Evolutionary conservation across 1,139 yeast genomes (phyloP).

Genomic region (Hyphopichia buzzinii): DNA sequence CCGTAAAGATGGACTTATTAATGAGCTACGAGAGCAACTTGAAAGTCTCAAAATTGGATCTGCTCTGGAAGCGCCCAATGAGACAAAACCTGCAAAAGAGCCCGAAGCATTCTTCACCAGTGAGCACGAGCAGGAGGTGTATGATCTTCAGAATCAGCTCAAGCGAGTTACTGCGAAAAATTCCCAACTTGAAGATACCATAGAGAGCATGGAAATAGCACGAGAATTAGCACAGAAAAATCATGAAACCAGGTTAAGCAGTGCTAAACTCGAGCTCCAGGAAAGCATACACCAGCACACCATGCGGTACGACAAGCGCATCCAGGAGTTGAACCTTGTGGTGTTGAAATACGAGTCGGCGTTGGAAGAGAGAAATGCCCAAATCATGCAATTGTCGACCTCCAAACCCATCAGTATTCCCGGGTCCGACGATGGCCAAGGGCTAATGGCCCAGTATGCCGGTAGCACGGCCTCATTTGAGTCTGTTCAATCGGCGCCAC

Average conservation of each 20-base stretch:
- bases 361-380: conserved; percentile 38
- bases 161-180: conserved; percentile 18
- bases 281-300: conserved; percentile 21
- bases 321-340: conserved; percentile 30
- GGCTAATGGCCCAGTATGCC: background rate
- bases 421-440: conserved; percentile 1
- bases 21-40: conserved; percentile 14
- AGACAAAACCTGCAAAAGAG: background rate
- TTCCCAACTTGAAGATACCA: conserved; percentile 14
- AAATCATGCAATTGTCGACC: conserved; percentile 34
- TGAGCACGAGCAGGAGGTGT: conserved; percentile 21
- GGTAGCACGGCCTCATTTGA: background rate
- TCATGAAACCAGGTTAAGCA: conserved; percentile 23
- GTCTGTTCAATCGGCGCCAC: background rate
- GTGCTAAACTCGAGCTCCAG: conserved; percentile 26
- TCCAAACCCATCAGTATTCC: conserved; percentile 47
- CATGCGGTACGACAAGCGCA: conserved; percentile 26
- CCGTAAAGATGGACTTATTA: conserved; percentile 25
- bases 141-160: conserved; percentile 20
- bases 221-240: conserved; percentile 16
- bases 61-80: background rate
- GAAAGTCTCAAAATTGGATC: conserved; percentile 9
- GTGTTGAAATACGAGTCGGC: conserved; percentile 34
- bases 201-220: conserved; percentile 14
- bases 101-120: conserved; percentile 1